Evolutionary conservation across 306 rosid genomes (phyloP), one percentile per base, ranked within the genome.

Genomic region (Crotalaria pallida): DNA sequence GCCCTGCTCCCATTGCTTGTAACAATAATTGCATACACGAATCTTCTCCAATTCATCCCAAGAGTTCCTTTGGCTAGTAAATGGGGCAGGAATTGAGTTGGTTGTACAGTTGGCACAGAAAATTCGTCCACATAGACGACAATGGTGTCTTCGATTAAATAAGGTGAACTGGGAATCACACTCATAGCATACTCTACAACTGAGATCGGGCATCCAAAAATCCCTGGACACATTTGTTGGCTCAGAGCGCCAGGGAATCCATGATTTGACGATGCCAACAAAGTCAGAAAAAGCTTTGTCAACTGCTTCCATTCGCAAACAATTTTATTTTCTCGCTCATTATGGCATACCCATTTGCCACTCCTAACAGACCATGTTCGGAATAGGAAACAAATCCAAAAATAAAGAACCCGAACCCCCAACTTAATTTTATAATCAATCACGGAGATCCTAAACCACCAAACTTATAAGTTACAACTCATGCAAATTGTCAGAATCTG

Each of bases 181-280:
- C 27, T 91, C 97, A 56, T 94, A 94, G 73, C 99, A 94, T 41
- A 91, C 92, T 77, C 88, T 84, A 69, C 99, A 91, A 73, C 92
- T 94, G 51, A 74, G 80, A 65, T 94, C 99, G 0, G 96, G 97
- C 97, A 94, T 95, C 99, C 99, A 95, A 76, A 91, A 91, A 82
- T 82, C 93, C 72, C 91, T 82, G 0, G 96, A 86, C 69, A 95
- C 88, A 45, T 87, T 82, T 23, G 77, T 78, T 18, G 96, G 91
- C 71, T 84, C 92, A 7, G 93, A 80, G 45, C 78, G 80, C 96
- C 96, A 69, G 64, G 96, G 89, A 58, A 86, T 81, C 99, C 87
- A 91, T 8, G 97, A 83, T 78, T 83, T 95, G 75, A 87, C 18
- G 18, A 75, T 34, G 71, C 85, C 71, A 22, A 87, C 83, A 58